Conservation (phyloP, 78 protist genomes). For the Dictyostelium citrinum region DNA sequence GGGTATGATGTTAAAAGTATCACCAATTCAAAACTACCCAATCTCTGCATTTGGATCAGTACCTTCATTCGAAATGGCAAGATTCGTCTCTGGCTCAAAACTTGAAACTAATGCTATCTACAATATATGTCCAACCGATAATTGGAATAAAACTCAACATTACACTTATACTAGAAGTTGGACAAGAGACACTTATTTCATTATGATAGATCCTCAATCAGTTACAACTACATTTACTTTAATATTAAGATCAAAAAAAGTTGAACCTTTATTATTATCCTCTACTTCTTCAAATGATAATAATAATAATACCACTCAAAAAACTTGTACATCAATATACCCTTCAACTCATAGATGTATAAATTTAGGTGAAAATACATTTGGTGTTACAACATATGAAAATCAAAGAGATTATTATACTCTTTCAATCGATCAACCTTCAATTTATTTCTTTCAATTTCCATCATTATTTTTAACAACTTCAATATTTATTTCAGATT, state of each 20-base stretch:
- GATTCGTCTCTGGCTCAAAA: neutral
- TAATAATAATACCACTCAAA: neutral
- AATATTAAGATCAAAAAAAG: neutral
- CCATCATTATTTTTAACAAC: slow-evolving; percentile 15
- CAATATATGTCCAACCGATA: slow-evolving; percentile 62
- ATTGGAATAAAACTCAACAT: neutral
- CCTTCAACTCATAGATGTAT: slow-evolving; percentile 10
- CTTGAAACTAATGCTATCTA: neutral
- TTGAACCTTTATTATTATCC: neutral
- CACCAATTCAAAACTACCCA: neutral
- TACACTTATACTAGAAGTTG: neutral
- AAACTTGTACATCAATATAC: neutral
- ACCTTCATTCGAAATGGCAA: neutral
- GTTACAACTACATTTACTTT: neutral
- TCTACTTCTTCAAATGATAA: neutral
- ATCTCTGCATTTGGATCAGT: neutral
- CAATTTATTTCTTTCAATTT: neutral
- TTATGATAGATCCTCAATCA: neutral
- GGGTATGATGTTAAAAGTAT: neutral
- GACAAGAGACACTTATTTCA: slow-evolving; percentile 52
- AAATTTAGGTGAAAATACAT: slow-evolving; percentile 7
- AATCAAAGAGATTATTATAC: neutral
- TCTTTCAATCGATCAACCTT: neutral
- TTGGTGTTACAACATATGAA: neutral
- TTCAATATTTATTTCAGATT: slow-evolving; percentile 24